phyloP scores from a whole-genome alignment of 2,329 filamentous ascomycete species.

The Pseudogymnoascus sp. region DNA sequence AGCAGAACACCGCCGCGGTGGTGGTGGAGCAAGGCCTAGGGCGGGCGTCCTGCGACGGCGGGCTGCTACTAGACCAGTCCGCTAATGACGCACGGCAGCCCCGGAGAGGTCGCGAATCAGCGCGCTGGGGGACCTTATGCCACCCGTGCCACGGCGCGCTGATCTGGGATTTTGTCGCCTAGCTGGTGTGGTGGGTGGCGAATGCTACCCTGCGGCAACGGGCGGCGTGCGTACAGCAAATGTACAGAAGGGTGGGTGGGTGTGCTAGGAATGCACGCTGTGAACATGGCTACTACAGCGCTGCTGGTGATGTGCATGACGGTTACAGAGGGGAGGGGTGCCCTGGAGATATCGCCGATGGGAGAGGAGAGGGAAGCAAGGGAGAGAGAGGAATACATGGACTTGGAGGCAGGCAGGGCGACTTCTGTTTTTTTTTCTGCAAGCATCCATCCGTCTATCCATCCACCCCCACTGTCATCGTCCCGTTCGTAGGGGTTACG shows the following conservation, averaged over 20 bases:
- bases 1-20: neutral
- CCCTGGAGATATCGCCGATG: neutral
- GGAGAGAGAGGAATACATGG: neutral
- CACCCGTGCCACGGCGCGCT: neutral
- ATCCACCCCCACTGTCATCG: neutral
- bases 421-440: neutral
- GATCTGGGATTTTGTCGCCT: neutral
- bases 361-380: neutral
- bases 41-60: neutral
- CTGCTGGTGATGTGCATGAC: neutral
- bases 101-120: neutral
- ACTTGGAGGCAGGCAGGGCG: neutral
- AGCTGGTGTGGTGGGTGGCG: neutral
- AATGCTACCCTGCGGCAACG: neutral
- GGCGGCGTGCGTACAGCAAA: too few species aligned
- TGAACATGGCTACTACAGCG: neutral
- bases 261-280: neutral
- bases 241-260: neutral
- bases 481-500: neutral
- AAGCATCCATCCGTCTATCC: neutral
- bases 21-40: neutral
- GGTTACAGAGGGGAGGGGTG: neutral
- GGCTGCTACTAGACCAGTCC: neutral
- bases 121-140: neutral
- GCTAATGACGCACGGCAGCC: neutral